Conservation (phyloP, 2,329 filamentous ascomycete genomes). For the Aspergillus proliferans region DNA sequence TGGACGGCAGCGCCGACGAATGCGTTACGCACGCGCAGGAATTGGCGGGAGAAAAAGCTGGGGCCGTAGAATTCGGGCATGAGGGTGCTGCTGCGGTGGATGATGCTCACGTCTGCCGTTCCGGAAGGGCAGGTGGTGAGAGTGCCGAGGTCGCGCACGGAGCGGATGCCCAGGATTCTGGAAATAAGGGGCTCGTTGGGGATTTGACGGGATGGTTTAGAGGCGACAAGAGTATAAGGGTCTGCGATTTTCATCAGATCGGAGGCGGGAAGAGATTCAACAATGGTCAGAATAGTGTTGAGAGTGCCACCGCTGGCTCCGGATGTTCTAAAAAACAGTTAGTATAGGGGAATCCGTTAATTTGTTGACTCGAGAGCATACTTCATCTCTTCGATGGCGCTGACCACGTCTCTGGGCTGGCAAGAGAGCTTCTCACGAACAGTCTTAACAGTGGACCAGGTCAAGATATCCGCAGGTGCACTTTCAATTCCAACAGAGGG, state of each 20-base stretch:
- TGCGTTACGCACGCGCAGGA: conserved; percentile 46
- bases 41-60: conserved; percentile 54
- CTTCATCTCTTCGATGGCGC: conserved; percentile 51
- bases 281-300: conserved; percentile 56
- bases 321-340: conserved; percentile 23
- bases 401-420: conserved; percentile 46
- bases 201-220: conserved; percentile 28
- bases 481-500: conserved; percentile 57
- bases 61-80: conserved; percentile 53
- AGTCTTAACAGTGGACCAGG: conserved; percentile 48
- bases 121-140: conserved; percentile 51
- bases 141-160: conserved; percentile 52
- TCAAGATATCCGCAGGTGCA: conserved; percentile 52
- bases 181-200: conserved; percentile 25
- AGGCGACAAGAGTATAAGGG: conserved; percentile 48
- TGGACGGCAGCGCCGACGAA: conserved; percentile 47
- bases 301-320: conserved; percentile 57
- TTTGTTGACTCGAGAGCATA: conserved; percentile 12
- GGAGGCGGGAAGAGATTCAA: conserved; percentile 41
- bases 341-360: background rate
- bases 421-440: conserved; percentile 47
- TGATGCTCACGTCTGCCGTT: conserved; percentile 49
- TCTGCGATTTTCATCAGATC: conserved; percentile 44
- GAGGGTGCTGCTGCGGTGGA: conserved; percentile 56
- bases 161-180: conserved; percentile 45